Base-by-base conservation (phyloP, 129 eudicot species). In the Escallonia rubra region DNA sequence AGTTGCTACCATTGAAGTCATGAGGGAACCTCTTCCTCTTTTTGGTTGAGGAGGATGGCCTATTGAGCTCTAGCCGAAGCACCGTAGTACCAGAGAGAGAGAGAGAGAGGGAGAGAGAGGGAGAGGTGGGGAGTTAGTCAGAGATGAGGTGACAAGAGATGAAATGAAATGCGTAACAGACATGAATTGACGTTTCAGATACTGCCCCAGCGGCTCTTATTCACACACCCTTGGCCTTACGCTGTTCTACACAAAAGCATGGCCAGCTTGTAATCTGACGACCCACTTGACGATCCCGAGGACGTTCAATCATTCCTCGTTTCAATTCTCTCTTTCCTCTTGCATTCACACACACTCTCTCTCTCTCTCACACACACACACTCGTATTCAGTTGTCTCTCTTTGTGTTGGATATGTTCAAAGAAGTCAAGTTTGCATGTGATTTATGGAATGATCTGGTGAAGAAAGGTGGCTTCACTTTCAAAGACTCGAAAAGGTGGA, bases 121-220 rank as follows among this genome's bases (percentile, higher is more conserved):
- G 12, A 52, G 58, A n/a, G 45, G 42, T 23, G 50, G 4, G 50
- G 74, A 8, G 43, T 57, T 10, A 48, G 72, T n/a, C 47, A 53
- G 79, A 52, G 44, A 16, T 76, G 88, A 80, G 34, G 45, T 77
- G 86, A 84, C 85, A 70, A 57, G 85, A 76, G 53, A 77, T 80
- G 80, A 76, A 80, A 51, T 80, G 67, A 73, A 73, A 79, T 80
- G 82, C 68, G 45, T 65, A 61, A 57, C 79, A 77, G 81, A 80
- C 86, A 80, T 84, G 86, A 80, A 72, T 80, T 84, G 90, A 84
- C 75, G 77, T 84, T 80, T 80, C 86, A 77, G 90, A 84, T 84
- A 80, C 90, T 74, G 80, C 65, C 56, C 75, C 79, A 64, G 79
- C 74, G 79, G 69, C 66, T 70, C 74, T 78, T 38, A 53, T 58